Evolutionary conservation across 768 basidiomycete genomes (phyloP).

Genomic region (Leccinum uliginosum): DNA sequence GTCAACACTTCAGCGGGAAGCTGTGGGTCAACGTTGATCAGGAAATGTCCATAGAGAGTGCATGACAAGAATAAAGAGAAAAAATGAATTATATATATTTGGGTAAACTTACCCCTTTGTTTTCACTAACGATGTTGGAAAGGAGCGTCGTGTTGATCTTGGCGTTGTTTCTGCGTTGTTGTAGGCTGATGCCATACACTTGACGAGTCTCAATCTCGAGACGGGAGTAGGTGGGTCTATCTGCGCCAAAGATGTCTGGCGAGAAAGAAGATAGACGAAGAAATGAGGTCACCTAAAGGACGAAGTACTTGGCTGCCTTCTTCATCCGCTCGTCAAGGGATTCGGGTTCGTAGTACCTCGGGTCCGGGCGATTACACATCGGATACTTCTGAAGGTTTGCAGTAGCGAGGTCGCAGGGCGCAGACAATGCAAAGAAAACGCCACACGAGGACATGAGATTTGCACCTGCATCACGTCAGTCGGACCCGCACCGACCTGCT

Average conservation of each 20-base stretch:
- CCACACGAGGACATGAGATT: conserved; percentile 99
- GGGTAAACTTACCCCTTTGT: conserved; percentile 62
- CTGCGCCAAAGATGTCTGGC: conserved; percentile 36
- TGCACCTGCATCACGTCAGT: conserved; percentile 53
- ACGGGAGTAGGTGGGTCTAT: conserved; percentile 83
- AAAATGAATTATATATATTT: background rate
- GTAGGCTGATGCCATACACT: conserved; percentile 87
- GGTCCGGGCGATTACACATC: conserved; percentile 92
- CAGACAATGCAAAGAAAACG: conserved; percentile 95
- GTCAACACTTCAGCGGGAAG: conserved; percentile 70
- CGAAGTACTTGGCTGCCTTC: conserved; percentile 98
- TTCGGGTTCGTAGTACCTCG: conserved; percentile 56
- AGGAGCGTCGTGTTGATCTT: conserved; percentile 82
- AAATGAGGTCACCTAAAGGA: conserved; percentile 65
- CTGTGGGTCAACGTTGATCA: conserved; percentile 34
- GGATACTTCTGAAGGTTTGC: conserved; percentile 97
- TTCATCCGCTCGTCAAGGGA: conserved; percentile 92
- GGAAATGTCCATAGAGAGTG: background rate
- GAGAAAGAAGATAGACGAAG: background rate
- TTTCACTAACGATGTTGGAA: conserved; percentile 82
- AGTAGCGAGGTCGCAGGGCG: conserved; percentile 88
- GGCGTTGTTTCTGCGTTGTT: conserved; percentile 86
- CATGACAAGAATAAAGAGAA: background rate
- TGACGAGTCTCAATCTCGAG: conserved; percentile 85
- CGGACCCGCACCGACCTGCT: background rate